Base-by-base conservation (phyloP, 345 rosid species). In the Cardamine resedifolia region DNA sequence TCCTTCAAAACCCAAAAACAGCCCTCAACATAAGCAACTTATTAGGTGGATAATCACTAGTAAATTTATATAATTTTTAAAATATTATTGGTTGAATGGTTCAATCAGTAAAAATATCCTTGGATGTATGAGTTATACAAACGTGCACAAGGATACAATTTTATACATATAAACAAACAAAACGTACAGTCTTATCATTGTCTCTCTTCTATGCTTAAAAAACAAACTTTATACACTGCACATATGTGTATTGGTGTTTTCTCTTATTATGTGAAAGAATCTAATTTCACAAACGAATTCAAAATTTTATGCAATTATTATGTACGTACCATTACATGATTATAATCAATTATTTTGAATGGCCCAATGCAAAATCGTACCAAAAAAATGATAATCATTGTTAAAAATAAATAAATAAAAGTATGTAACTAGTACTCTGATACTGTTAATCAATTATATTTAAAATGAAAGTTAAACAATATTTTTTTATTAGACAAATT, bases 1-100 rank as follows among this genome's bases (percentile, higher is more conserved):
- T 77, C 74, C 47, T 73, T 73, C 89, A 72, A 36, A 63, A 2
- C 24, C 51, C 14, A 27, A 28, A 39, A 67, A 68, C 4, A 30
- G 18, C 20, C 23, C 7, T 51, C 41, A 20, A 21, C n/a, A 16
- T 51, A 12, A 36, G 34, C 12, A 21, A 10, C 24, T 4, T 20
- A 30, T 11, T 27, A 31, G 8, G 28, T 19, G 0, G 4, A 5
- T 26, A 34, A 47, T 44, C 16, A 31, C 47, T 43, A 45, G 7
- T 38, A 39, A 14, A 61, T 12, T 38, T 21, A 48, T 34, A 34
- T 10, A 34, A 34, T 36, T 36, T 36, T 2, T 3, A 10, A 2
- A 33, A 33, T 10, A 10, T 1, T 26, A 61, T 43, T 24, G 34
- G 48, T 2, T 43, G 33, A 41, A 47, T 63, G n/a, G 38, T 23